Conservation (phyloP, 768 basidiomycete genomes). For the Cyclocybe aegerita region DNA sequence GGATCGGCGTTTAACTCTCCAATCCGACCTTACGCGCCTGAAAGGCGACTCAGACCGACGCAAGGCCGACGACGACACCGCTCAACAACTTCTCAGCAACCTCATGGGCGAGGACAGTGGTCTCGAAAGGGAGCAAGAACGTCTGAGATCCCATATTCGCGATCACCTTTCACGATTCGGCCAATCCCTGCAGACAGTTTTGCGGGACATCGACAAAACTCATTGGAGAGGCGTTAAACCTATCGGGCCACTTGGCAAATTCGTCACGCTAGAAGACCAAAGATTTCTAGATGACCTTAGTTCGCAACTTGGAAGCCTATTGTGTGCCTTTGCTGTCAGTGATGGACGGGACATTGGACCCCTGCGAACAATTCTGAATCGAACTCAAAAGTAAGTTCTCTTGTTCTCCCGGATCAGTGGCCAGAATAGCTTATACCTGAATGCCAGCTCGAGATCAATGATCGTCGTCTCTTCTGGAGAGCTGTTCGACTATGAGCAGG, state of each 20-base stretch:
- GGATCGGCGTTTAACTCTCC: neutral
- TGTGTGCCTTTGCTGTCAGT: neutral
- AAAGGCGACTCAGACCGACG: neutral
- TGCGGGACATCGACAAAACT: neutral
- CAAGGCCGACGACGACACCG: too few relatives aligned
- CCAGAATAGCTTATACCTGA: too few relatives aligned
- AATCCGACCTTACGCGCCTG: neutral
- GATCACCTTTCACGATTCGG: constrained; percentile 2
- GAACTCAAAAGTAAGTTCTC: constrained; percentile 1
- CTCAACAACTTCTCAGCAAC: neutral
- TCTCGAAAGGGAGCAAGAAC: neutral
- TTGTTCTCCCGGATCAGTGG: neutral
- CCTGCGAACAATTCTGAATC: neutral
- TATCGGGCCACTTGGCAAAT: constrained; percentile 2
- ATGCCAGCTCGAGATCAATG: neutral
- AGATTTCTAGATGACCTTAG: neutral
- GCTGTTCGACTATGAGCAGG: constrained; percentile 1
- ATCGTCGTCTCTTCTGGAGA: constrained; percentile 2
- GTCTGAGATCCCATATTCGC: neutral
- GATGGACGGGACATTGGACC: neutral
- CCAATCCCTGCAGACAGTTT: neutral
- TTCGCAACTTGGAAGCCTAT: neutral
- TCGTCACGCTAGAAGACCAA: neutral
- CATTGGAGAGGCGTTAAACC: constrained; percentile 1
- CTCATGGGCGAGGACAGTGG: neutral